Conservation (phyloP, 2,329 filamentous ascomycete species). For the Alternaria consortialis region DNA sequence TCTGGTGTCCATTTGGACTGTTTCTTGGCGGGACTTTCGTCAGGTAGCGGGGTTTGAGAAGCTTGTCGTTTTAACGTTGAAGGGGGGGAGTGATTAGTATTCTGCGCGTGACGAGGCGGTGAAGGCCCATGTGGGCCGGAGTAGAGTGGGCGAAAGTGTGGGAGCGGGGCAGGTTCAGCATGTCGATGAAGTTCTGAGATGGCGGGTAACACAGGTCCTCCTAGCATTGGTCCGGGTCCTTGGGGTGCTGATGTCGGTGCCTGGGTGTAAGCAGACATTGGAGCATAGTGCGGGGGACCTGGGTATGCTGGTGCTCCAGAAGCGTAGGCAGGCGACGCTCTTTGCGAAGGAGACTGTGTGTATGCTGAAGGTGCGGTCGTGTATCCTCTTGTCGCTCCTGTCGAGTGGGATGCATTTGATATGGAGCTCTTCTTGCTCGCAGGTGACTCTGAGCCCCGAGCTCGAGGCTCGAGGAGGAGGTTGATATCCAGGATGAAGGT, state of each 20-base stretch:
- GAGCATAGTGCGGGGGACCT: conserved; percentile 42
- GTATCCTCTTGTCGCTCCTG: conserved; percentile 55
- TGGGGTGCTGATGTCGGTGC: conserved; percentile 38
- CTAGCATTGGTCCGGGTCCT: conserved; percentile 42
- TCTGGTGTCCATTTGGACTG: conserved; percentile 97
- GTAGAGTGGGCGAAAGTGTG: conserved; percentile 51
- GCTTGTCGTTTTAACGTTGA: conserved; percentile 49
- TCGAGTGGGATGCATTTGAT: conserved; percentile 47
- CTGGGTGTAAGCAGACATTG: conserved; percentile 38
- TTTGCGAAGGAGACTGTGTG: conserved; percentile 47
- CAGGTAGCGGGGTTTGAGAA: conserved; percentile 48
- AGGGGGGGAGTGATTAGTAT: conserved; percentile 46
- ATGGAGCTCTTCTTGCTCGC: conserved; percentile 57
- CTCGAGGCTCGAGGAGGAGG: conserved; percentile 79
- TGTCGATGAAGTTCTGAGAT: conserved; percentile 50
- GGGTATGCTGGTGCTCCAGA: conserved; percentile 44
- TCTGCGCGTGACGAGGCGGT: conserved; percentile 32
- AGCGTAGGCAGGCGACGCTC: conserved; percentile 42
- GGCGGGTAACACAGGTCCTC: conserved; percentile 50
- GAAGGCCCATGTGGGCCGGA: conserved; percentile 52
- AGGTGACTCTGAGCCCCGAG: conserved; percentile 74
- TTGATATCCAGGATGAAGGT: conserved; percentile 94
- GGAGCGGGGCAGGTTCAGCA: conserved; percentile 51
- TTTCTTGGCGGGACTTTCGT: conserved; percentile 52
- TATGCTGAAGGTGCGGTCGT: conserved; percentile 49